Base-by-base conservation (phyloP, 2,329 filamentous ascomycete genomes). In the Neurospora crassa region DNA sequence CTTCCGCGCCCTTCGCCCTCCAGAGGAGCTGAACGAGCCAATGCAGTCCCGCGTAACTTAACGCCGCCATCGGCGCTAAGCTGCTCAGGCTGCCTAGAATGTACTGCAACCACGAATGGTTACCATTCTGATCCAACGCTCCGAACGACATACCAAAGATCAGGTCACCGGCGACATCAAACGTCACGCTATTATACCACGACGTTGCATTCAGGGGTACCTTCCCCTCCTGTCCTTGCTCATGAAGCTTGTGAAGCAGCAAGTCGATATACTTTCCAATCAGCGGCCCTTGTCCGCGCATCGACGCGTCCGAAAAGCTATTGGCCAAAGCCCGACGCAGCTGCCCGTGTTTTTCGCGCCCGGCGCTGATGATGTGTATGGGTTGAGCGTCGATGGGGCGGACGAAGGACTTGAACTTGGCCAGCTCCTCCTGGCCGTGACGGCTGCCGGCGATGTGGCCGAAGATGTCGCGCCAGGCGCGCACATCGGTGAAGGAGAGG, bases 391-490 rank as follows among this genome's bases (percentile, higher is more conserved):
- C 70, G 40, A 72, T n/a, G 43, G 68, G 37, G 40, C 18, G n/a
- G 29, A 40, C 24, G 24, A 70, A 43, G 40, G 37, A 7, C 11
- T 7, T 20, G 41, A 16, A 18, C 68, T 72, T 72, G 18, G 11
- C 2, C 67, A 70, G 42, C 42, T 73, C 69, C n/a, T 40, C 68
- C 10, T 20, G 14, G 29, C 70, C 72, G 2, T 47, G 40, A 11
- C 70, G 69, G 67, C 69, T 69, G 40, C 47, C 63, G 43, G 69
- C 24, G 18, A 67, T 74, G 67, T 76, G 74, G 29, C 80, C 79
- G 70, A 82, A 82, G 67, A 84, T 82, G 63, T 84, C 81, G 70
- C 79, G 78, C 79, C 79, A 83, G 14, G 75, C 74, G 1, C 76
- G 71, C 5, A 77, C 74, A 29, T 75, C 72, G 68, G 76, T 79